Percentiles rank a stretch among this genome's conserved stretches.
phyloP scores from a whole-genome alignment of 192 early-diverging fungal genomes.

The Globomyces pollinis-pini region DNA sequence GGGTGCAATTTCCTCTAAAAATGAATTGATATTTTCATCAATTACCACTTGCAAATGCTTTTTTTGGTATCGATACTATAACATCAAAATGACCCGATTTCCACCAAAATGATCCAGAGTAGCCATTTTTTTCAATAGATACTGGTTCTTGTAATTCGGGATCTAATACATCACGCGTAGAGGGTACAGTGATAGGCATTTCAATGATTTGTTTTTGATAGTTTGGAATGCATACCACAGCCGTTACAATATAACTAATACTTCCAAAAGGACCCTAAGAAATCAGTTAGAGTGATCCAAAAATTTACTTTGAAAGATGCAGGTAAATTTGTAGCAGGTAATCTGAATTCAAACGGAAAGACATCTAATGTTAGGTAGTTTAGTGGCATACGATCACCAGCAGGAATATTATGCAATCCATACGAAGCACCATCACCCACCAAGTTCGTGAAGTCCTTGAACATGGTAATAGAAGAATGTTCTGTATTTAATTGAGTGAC shows the following conservation, averaged over 20 bases:
- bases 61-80: conserved; percentile 13
- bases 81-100: conserved; percentile 19
- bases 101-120: conserved; percentile 13
- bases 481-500: background rate
- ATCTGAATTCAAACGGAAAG: conserved; percentile 25
- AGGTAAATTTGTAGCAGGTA: conserved; percentile 24
- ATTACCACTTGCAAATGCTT: conserved; percentile 17
- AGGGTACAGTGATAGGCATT: conserved; percentile 16
- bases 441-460: conserved; percentile 21
- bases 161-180: conserved; percentile 15
- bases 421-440: conserved; percentile 7
- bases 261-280: conserved; percentile 21
- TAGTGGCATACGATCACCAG: conserved; percentile 22
- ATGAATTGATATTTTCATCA: background rate
- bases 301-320: conserved; percentile 27
- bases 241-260: conserved; percentile 17
- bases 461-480: conserved; percentile 14
- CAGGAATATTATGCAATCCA: conserved; percentile 1
- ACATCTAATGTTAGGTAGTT: too few species aligned
- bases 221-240: background rate
- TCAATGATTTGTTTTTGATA: background rate
- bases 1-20: conserved; percentile 22
- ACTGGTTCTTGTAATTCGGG: conserved; percentile 11
- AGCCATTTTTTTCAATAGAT: background rate
- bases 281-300: too few species aligned